These are phyloP conservation scores for Mycena haematopus DNA, from an alignment of 768 basidiomycete species.

Conservation along the genomic window DNA sequence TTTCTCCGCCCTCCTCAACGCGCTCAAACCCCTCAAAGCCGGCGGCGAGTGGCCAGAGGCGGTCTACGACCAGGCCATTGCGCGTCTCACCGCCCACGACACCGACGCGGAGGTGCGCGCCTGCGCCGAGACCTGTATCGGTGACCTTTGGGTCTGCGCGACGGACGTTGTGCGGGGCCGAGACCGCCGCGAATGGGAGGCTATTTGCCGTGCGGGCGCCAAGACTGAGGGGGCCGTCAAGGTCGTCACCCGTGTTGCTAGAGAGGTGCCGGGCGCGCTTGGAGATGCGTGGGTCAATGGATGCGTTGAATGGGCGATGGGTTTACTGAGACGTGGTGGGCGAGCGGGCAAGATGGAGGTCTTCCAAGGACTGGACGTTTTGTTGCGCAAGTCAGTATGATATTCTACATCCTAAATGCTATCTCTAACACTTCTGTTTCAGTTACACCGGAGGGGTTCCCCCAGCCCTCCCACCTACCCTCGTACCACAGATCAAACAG, in stretches of 20 bases:
- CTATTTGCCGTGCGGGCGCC: conserved; percentile 72
- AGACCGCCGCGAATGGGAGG: conserved; percentile 81
- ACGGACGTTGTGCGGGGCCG: conserved; percentile 71
- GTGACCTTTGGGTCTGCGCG: conserved; percentile 87
- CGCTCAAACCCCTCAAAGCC: conserved; percentile 69
- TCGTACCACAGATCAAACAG: conserved; percentile 76
- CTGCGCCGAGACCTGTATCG: conserved; percentile 82
- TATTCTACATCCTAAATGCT: neutral
- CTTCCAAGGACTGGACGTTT: conserved; percentile 76
- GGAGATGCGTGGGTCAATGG: conserved; percentile 83
- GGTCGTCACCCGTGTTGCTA: conserved; percentile 86
- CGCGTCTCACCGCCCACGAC: conserved; percentile 75
- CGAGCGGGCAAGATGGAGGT: conserved; percentile 79
- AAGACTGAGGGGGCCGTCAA: conserved; percentile 78
- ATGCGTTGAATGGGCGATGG: conserved; percentile 78
- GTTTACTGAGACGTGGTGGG: conserved; percentile 79
- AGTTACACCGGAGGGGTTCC: conserved; percentile 57
- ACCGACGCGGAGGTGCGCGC: conserved; percentile 92
- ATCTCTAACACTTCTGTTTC: neutral
- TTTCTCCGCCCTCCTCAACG: conserved; percentile 81
- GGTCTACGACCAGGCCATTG: conserved; percentile 77
- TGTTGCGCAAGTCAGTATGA: conserved; percentile 65
- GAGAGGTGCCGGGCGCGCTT: conserved; percentile 59
- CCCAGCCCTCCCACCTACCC: conserved; percentile 58
- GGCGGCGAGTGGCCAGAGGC: conserved; percentile 68